These are phyloP conservation scores for Iris macrosiphon DNA, from an alignment of 106 monocot genomes.

Conservation along the genomic window DNA sequence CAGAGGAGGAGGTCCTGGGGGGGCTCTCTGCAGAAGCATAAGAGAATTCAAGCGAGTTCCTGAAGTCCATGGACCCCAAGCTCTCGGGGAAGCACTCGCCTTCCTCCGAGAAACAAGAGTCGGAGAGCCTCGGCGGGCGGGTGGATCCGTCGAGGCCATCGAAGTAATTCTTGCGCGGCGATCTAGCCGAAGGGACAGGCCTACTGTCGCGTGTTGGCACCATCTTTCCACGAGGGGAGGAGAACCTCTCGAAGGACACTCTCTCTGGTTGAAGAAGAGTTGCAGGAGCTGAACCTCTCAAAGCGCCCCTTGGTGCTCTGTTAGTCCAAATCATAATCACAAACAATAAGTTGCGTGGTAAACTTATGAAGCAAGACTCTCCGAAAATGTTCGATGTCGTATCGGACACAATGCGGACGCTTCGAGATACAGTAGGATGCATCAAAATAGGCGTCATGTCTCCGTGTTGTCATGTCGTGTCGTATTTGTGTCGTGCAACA, in stretches of 20 bases:
- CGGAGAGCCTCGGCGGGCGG: constrained; percentile 16
- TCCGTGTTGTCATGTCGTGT: no score
- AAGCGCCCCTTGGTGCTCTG: constrained; percentile 19
- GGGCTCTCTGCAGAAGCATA: not conserved
- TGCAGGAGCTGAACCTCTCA: constrained; percentile 16
- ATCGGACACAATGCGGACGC: not conserved
- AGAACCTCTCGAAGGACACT: constrained; percentile 21
- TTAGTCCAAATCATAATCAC: no score
- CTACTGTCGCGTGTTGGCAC: constrained; percentile 13
- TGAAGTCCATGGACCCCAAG: constrained; percentile 20
- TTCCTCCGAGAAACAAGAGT: constrained; percentile 17
- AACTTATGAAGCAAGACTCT: no score
- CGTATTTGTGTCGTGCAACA: no score
- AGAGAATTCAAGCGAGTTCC: constrained; percentile 23
- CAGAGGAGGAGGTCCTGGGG: constrained; percentile 3
- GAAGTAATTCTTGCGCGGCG: not conserved
- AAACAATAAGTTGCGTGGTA: no score
- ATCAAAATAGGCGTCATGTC: no score
- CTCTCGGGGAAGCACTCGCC: constrained; percentile 22
- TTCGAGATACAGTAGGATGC: no score
- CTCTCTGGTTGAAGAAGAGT: constrained; percentile 9
- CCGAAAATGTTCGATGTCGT: not conserved
- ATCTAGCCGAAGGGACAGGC: constrained; percentile 4
- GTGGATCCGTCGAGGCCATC: constrained; percentile 16
- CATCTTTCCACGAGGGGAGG: constrained; percentile 12